Conservation (phyloP, 441 rosid species). For the Viola pubescens region DNA sequence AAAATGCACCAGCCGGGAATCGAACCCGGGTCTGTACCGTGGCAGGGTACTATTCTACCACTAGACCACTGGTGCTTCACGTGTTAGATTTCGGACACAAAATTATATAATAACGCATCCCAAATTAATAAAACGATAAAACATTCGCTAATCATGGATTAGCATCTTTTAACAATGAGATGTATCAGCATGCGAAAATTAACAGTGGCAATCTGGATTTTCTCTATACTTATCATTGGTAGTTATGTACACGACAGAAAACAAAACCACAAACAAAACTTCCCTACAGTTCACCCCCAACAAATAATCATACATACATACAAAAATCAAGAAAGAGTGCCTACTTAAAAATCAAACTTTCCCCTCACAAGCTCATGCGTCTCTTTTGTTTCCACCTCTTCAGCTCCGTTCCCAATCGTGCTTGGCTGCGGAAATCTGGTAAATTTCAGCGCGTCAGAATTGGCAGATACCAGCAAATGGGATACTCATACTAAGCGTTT, state of each 20-base stretch:
- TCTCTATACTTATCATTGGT: too few relatives aligned
- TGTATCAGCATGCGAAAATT: too few relatives aligned
- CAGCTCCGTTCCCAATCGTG: not conserved
- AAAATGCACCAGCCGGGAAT: constrained; percentile 62
- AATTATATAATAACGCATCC: too few relatives aligned
- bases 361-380: constrained; percentile 6
- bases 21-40: constrained; percentile 78
- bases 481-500: not conserved
- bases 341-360: not conserved
- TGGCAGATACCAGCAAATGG: constrained; percentile 2
- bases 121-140: too few relatives aligned
- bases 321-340: not conserved
- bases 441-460: constrained; percentile 2
- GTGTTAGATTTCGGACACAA: too few relatives aligned
- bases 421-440: constrained; percentile 11
- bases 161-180: too few relatives aligned
- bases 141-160: too few relatives aligned
- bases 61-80: not conserved
- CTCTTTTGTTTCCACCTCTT: constrained; percentile 6
- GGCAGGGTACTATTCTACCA: constrained; percentile 61
- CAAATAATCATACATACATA: not conserved
- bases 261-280: too few relatives aligned
- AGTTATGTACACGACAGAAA: too few relatives aligned
- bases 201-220: too few relatives aligned
- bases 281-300: not conserved